A percentile compares a stretch with the other conserved stretches of the same genome.
These are phyloP conservation scores for Pseudogymnoascus verrucosus DNA, from an alignment of 2,329 filamentous ascomycete genomes.

Conservation along the genomic window DNA sequence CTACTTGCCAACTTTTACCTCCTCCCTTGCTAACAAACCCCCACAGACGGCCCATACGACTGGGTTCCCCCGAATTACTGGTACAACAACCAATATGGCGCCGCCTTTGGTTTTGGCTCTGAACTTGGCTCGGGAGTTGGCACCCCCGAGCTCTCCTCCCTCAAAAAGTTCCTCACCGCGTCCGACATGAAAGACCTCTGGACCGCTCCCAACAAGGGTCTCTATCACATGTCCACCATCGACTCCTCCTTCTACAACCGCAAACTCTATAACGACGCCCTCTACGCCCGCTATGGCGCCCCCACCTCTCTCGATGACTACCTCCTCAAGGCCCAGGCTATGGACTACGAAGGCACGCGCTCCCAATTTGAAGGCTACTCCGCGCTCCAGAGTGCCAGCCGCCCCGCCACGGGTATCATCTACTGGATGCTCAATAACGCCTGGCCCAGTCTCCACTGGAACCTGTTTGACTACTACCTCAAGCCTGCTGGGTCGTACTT, in stretches of 20 bases:
- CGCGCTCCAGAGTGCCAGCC: conserved; percentile 39
- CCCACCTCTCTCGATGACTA: conserved; percentile 49
- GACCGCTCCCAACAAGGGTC: conserved; percentile 41
- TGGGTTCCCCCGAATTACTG: conserved; percentile 60
- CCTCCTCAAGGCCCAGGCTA: conserved; percentile 50
- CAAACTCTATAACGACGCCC: conserved; percentile 48
- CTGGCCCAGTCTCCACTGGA: conserved; percentile 59
- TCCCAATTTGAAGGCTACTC: conserved; percentile 51
- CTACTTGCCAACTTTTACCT: not conserved
- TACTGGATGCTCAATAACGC: conserved; percentile 64
- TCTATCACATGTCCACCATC: conserved; percentile 53
- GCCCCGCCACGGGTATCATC: conserved; percentile 51
- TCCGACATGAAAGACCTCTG: conserved; percentile 48
- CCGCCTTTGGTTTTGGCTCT: conserved; percentile 55
- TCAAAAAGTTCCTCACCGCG: conserved; percentile 45
- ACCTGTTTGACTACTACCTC: conserved; percentile 56
- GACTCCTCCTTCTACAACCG: conserved; percentile 48
- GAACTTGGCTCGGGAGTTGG: conserved; percentile 56
- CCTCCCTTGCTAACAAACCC: not conserved
- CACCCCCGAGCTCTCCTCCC: conserved; percentile 47
- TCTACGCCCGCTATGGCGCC: conserved; percentile 44
- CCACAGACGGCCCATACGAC: conserved; percentile 50
- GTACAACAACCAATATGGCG: conserved; percentile 46
- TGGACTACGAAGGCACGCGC: conserved; percentile 56
- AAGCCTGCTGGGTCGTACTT: conserved; percentile 51